Conservation (phyloP, 2,329 filamentous ascomycete genomes). For the Aspergillus sp. region DNA sequence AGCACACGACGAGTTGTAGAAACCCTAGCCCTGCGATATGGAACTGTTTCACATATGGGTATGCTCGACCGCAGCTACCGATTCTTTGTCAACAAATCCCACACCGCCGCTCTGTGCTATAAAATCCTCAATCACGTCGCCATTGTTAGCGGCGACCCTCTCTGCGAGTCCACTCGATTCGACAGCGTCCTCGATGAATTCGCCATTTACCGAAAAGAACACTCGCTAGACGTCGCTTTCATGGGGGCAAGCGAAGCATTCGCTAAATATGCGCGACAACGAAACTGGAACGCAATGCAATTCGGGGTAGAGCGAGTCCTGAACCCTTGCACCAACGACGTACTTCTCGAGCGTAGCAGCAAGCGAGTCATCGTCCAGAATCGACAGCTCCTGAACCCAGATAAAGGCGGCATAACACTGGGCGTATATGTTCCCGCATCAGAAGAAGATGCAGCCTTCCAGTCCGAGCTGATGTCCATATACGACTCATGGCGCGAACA, state of each 20-base stretch:
- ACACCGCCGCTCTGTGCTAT: constrained; percentile 39
- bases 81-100: constrained; percentile 40
- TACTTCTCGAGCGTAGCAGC: constrained; percentile 34
- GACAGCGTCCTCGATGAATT: constrained; percentile 36
- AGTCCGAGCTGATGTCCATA: constrained; percentile 33
- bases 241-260: constrained; percentile 38
- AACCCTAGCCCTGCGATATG: constrained; percentile 32
- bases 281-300: constrained; percentile 37
- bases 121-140: constrained; percentile 39
- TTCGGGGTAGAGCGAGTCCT: constrained; percentile 42
- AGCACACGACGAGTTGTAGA: background rate
- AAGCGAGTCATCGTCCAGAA: constrained; percentile 40
- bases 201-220: constrained; percentile 29
- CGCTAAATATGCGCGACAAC: constrained; percentile 27
- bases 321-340: constrained; percentile 41
- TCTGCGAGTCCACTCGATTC: constrained; percentile 31
- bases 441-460: constrained; percentile 28
- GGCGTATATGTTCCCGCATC: constrained; percentile 36
- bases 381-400: constrained; percentile 36
- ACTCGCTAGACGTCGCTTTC: constrained; percentile 35
- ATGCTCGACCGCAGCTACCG: constrained; percentile 43
- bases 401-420: constrained; percentile 35
- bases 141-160: constrained; percentile 41
- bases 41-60: constrained; percentile 44
- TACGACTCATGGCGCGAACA: constrained; percentile 41